A percentile compares a stretch with the other conserved stretches of the same genome.
Evolutionary conservation across 352 stramenopile species (phyloP).

Genomic region (Phytopythium helicoides): DNA sequence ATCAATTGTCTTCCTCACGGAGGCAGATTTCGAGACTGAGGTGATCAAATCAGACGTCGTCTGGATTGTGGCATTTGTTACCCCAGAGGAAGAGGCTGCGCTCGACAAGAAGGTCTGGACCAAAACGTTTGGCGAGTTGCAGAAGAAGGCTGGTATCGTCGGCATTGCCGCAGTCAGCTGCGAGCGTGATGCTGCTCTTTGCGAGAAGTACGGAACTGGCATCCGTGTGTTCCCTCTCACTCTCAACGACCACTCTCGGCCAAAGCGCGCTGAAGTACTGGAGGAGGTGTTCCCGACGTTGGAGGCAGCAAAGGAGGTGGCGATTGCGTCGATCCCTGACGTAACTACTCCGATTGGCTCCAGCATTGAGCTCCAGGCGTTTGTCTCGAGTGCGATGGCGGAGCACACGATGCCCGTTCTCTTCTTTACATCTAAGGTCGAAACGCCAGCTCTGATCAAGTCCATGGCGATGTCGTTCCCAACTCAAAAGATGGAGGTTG

Average conservation of each 20-base stretch:
- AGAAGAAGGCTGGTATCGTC: constrained; percentile 65
- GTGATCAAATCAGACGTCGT: constrained; percentile 47
- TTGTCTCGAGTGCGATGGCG: constrained; percentile 37
- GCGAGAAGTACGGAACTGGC: constrained; percentile 43
- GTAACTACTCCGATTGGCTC: constrained; percentile 40
- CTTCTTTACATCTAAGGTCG: constrained; percentile 55
- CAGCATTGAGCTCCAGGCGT: constrained; percentile 50
- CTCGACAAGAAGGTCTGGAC: constrained; percentile 40
- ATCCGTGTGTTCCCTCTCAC: constrained; percentile 53
- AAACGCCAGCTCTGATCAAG: constrained; percentile 53
- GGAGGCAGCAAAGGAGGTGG: constrained; percentile 39
- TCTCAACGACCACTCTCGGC: constrained; percentile 16
- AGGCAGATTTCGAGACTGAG: constrained; percentile 45
- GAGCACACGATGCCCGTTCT: constrained; percentile 51
- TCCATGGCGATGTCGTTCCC: constrained; percentile 60
- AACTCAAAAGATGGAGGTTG: constrained; percentile 47
- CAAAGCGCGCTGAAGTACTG: constrained; percentile 39
- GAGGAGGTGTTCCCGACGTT: constrained; percentile 40
- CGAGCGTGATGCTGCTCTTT: constrained; percentile 37
- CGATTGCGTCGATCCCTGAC: constrained; percentile 53
- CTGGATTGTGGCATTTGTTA: constrained; percentile 69
- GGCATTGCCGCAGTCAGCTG: constrained; percentile 54
- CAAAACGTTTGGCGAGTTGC: constrained; percentile 42
- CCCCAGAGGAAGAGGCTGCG: constrained; percentile 25
- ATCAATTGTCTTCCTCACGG: constrained; percentile 38